Evolutionary conservation across 2,329 filamentous ascomycete species (phyloP).

Genomic region (Ophiostoma ips): DNA sequence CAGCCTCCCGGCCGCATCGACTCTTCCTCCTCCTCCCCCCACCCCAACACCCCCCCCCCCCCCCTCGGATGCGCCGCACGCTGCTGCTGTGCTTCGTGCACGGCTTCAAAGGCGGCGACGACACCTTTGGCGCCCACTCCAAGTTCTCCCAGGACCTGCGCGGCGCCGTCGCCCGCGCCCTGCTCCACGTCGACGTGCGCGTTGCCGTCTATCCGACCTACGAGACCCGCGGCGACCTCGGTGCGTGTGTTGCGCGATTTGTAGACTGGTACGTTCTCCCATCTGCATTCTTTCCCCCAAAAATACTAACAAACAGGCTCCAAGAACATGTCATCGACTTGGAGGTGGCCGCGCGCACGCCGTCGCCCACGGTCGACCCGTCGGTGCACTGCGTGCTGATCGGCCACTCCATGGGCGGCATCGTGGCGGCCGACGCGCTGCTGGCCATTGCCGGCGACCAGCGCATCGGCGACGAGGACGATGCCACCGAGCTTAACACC

Average conservation of each 20-base stretch:
- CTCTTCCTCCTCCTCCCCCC: neutral
- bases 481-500: slow-evolving; percentile 31
- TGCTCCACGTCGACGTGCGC: slow-evolving; percentile 55
- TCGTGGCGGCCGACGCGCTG: slow-evolving; percentile 81
- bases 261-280: slow-evolving; percentile 49
- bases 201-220: slow-evolving; percentile 65
- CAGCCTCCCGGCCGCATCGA: no score
- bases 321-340: slow-evolving; percentile 88
- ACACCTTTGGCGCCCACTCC: slow-evolving; percentile 55
- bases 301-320: slow-evolving; percentile 39
- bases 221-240: slow-evolving; percentile 67
- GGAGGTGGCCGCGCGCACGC: slow-evolving; percentile 67
- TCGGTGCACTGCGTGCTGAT: slow-evolving; percentile 70
- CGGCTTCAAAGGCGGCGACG: slow-evolving; percentile 76
- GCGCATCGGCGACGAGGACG: slow-evolving; percentile 29
- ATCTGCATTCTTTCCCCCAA: neutral
- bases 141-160: slow-evolving; percentile 61
- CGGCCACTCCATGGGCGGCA: slow-evolving; percentile 86
- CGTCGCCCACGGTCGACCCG: slow-evolving; percentile 74
- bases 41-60: neutral
- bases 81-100: slow-evolving; percentile 74
- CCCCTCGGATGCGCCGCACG: slow-evolving; percentile 52
- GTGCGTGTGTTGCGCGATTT: slow-evolving; percentile 57
- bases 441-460: slow-evolving; percentile 51
- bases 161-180: slow-evolving; percentile 44